Evolutionary conservation across 2,329 filamentous ascomycete genomes (phyloP).

Genomic region (Xylaria sp.): DNA sequence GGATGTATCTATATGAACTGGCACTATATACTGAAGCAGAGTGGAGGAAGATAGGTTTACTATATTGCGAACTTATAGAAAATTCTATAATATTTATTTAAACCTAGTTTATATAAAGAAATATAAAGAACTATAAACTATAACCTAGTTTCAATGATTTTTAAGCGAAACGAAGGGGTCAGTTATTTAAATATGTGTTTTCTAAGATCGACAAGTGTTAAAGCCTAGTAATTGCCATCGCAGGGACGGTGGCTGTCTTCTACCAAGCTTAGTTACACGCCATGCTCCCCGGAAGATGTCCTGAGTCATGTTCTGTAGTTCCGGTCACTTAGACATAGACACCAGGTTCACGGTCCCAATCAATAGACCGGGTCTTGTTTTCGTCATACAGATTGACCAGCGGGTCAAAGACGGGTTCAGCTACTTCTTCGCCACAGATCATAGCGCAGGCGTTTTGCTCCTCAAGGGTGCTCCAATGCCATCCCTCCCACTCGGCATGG

Average conservation of each 20-base stretch:
- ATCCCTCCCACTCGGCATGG: slow-evolving; percentile 10
- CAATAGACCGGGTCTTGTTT: slow-evolving; percentile 8
- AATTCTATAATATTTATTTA: no score
- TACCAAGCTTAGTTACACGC: not conserved
- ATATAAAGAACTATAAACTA: no score
- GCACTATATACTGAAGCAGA: not conserved
- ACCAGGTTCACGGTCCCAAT: slow-evolving; percentile 23
- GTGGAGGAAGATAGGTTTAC: not conserved
- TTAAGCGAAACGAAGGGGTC: no score
- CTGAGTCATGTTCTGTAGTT: not conserved
- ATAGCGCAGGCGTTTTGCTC: not conserved
- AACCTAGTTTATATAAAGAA: no score
- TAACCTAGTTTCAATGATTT: no score
- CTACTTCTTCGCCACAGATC: slow-evolving; percentile 4
- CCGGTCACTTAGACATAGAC: not conserved
- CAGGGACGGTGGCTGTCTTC: not conserved
- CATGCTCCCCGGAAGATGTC: not conserved
- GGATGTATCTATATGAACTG: not conserved
- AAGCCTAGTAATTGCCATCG: not conserved
- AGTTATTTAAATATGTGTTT: no score
- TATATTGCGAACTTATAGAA: not conserved
- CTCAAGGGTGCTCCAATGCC: slow-evolving; percentile 18
- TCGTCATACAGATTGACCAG: slow-evolving; percentile 16
- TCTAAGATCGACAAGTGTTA: no score
- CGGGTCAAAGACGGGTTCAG: slow-evolving; percentile 20